A percentile compares a stretch with the other conserved stretches of the same genome.
Conservation (phyloP, 495 filamentous ascomycete genomes). For the Neurospora cerealis region DNA sequence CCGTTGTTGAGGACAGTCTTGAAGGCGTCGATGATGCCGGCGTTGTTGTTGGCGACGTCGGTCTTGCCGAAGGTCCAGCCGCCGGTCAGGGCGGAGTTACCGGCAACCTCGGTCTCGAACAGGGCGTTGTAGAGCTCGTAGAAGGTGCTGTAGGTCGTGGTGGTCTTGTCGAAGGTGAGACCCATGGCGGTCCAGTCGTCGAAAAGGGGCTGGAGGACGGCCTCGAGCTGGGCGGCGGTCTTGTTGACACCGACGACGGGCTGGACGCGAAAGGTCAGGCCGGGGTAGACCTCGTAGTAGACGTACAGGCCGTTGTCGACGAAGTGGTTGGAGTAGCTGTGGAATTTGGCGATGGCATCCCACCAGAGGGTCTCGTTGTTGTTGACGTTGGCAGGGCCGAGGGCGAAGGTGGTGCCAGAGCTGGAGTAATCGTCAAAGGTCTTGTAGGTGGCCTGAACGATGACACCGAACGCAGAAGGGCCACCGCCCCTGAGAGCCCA, state of each 20-base stretch:
- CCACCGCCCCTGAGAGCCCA: conserved; percentile 56
- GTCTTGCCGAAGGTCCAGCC: conserved; percentile 34
- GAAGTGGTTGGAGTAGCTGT: conserved; percentile 31
- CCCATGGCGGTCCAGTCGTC: conserved; percentile 29
- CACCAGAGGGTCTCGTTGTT: conserved; percentile 30
- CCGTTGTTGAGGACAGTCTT: conserved; percentile 23
- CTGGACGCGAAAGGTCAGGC: conserved; percentile 23
- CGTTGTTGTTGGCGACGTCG: conserved; percentile 32
- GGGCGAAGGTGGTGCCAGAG: conserved; percentile 31
- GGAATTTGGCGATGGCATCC: conserved; percentile 35
- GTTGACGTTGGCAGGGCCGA: conserved; percentile 25
- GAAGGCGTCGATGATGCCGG: conserved; percentile 32
- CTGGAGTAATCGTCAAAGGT: conserved; percentile 32
- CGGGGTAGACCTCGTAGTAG: conserved; percentile 35
- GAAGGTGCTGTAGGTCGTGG: conserved; percentile 30
- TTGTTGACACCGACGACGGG: conserved; percentile 38
- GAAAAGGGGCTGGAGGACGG: conserved; percentile 35
- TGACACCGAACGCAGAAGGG: conserved; percentile 46
- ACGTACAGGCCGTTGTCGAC: conserved; percentile 35
- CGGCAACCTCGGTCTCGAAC: conserved; percentile 37
- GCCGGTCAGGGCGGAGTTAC: conserved; percentile 33
- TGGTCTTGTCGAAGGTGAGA: conserved; percentile 22
- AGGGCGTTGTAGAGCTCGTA: conserved; percentile 38
- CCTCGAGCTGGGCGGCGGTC: conserved; percentile 27
- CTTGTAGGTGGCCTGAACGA: conserved; percentile 42